These are phyloP conservation scores for rapeseed (Brassica napus) DNA, from an alignment of 345 rosid genomes.

Conservation along the genomic window DNA sequence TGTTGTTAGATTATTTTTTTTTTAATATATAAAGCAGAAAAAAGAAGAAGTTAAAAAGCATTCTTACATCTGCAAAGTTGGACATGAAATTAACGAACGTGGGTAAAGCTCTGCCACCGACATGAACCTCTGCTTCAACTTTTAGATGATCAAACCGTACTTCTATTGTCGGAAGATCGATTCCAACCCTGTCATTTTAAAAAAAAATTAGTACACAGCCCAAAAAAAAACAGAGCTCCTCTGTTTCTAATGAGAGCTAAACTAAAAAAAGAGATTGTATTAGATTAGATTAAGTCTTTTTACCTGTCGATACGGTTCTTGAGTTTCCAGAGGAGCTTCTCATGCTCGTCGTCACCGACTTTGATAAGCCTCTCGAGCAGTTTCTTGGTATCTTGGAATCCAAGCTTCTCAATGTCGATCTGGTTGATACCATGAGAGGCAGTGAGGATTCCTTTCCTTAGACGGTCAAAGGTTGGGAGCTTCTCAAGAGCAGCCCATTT, in stretches of 20 bases:
- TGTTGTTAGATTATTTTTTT: background rate
- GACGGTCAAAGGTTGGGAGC: slow-evolving; percentile 72
- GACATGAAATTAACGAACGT: slow-evolving; percentile 52
- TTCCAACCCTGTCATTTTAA: slow-evolving; percentile 61
- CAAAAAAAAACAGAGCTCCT: slow-evolving; percentile 6
- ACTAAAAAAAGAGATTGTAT: background rate
- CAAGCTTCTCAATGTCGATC: slow-evolving; percentile 66
- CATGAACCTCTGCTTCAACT: slow-evolving; percentile 59
- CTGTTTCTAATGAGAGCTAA: slow-evolving; percentile 2
- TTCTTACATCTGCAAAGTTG: slow-evolving; percentile 56
- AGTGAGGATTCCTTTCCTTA: slow-evolving; percentile 69
- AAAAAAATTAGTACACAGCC: background rate
- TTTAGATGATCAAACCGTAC: slow-evolving; percentile 77
- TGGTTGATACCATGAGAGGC: slow-evolving; percentile 51
- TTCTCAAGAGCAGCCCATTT: slow-evolving; percentile 92
- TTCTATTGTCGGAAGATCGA: slow-evolving; percentile 84
- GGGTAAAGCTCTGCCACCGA: slow-evolving; percentile 71
- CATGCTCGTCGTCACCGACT: slow-evolving; percentile 81
- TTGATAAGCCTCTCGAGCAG: slow-evolving; percentile 68
- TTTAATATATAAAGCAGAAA: background rate
- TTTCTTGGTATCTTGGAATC: slow-evolving; percentile 68
- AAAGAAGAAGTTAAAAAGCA: background rate
- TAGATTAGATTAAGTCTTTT: background rate
- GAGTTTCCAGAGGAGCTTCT: slow-evolving; percentile 81
- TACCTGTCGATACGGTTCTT: slow-evolving; percentile 73